Evolutionary conservation across 2,329 filamentous ascomycete species (phyloP), one percentile per base, ranked within the genome.

Genomic region (Berkeleyomyces basicola): DNA sequence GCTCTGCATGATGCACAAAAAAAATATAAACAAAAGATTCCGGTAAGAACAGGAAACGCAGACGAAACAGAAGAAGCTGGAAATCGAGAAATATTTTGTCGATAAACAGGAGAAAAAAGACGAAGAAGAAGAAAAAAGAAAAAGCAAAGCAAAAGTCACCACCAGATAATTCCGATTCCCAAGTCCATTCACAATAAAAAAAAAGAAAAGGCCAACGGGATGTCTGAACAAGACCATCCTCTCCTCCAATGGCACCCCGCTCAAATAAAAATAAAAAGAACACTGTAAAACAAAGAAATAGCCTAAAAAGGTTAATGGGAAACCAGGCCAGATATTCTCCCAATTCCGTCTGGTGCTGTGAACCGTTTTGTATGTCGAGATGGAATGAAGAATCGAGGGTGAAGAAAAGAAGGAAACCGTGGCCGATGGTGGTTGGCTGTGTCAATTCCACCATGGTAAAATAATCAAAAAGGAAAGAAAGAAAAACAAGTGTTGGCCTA

Each of bases 321-420:
- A 53, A 61, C 63, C 59, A 61, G 53, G 16, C 59, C 58, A 58
- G 47, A 61, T 59, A 43, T 59, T 61, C 37, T 36, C 40, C 39
- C 42, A 61, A 57, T 43, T 63, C 62, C 49, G 62, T 55, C 62
- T 51, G 58, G 62, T 63, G 43, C 62, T 60, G 62, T 63, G 62
- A 61, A 63, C 62, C 58, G 55, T 31, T 55, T 33, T 37, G 37
- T 23, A 46, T 37, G 39, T 47, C 31, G 16, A 62, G 33, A 40
- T 57, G 23, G 11, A 40, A 40, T 16, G 42, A 55, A 59, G 14
- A 39, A 9, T 47, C 14, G 44, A 61, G 46, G 42, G 44, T 53
- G 61, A 59, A 44, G 7, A 61, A 42, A 47, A 47, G 47, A 57
- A 64, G 58, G 43, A 58, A 58, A 46, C 62, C 44, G 43, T 23